Percentiles rank a stretch among this genome's conserved stretches.
phyloP scores from a whole-genome alignment of 306 rosid genomes.

The Sicyos edulis region DNA sequence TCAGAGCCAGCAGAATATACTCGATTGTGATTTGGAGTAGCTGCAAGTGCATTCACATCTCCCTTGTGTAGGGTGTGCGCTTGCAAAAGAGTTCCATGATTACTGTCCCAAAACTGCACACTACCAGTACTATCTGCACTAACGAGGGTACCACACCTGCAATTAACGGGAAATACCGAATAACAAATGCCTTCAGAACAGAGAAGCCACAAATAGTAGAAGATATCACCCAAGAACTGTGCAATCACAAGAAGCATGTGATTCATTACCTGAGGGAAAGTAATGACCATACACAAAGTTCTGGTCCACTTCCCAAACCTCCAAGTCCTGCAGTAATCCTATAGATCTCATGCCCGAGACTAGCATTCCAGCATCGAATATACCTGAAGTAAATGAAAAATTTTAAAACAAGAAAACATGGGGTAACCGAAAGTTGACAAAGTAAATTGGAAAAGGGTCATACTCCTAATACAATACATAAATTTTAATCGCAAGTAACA shows the following conservation, averaged over 20 bases:
- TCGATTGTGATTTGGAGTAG: constrained; percentile 70
- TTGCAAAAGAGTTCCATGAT: constrained; percentile 74
- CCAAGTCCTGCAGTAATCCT: constrained; percentile 88
- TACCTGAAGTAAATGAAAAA: constrained; percentile 33
- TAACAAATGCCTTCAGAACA: constrained; percentile 21
- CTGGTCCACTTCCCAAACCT: constrained; percentile 61
- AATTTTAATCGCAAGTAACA: background rate
- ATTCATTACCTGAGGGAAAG: constrained; percentile 63
- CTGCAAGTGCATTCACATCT: constrained; percentile 76
- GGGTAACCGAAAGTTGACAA: background rate
- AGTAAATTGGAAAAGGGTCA: background rate
- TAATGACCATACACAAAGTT: constrained; percentile 83
- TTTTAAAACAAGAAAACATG: background rate
- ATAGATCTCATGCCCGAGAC: constrained; percentile 52
- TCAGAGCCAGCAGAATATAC: constrained; percentile 96
- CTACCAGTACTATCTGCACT: constrained; percentile 97
- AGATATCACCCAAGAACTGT: constrained; percentile 9
- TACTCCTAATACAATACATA: background rate
- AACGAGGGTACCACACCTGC: constrained; percentile 88
- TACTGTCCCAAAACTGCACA: constrained; percentile 91
- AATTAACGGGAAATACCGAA: constrained; percentile 26
- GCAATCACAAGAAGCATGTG: constrained; percentile 3
- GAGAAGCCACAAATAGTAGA: constrained; percentile 3
- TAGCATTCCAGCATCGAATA: constrained; percentile 79
- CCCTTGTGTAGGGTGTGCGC: constrained; percentile 80